These are phyloP conservation scores for Talaromyces nanjingensis DNA, from an alignment of 495 filamentous ascomycete genomes.

Conservation along the genomic window DNA sequence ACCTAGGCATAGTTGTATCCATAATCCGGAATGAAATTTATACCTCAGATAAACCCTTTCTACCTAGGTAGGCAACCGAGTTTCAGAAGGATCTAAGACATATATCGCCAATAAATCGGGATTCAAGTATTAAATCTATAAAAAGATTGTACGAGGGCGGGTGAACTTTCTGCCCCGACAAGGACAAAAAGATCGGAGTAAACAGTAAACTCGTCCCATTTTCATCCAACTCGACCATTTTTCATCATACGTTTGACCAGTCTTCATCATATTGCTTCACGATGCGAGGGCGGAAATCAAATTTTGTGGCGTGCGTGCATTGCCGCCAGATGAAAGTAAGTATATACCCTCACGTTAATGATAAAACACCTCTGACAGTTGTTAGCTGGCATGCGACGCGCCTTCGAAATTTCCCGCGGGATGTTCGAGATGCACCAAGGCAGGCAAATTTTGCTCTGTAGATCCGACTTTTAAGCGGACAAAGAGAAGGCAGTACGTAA, in stretches of 20 bases:
- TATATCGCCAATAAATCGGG: not conserved
- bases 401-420: slow-evolving; percentile 2
- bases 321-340: slow-evolving; percentile 10
- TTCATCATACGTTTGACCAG: not conserved
- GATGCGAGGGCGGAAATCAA: slow-evolving; percentile 2
- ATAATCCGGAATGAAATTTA: too few species aligned
- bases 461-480: slow-evolving; percentile 2
- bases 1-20: too few species aligned
- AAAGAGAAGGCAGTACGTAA: slow-evolving; percentile 4
- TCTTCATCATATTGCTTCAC: not conserved
- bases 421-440: slow-evolving; percentile 8
- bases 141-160: not conserved
- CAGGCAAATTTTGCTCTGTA: slow-evolving; percentile 4
- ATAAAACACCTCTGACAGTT: not conserved
- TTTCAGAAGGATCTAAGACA: not conserved
- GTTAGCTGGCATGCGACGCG: slow-evolving; percentile 7
- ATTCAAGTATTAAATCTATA: not conserved
- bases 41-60: too few species aligned
- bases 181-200: not conserved
- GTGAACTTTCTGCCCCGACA: not conserved
- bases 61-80: not conserved
- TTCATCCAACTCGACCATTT: not conserved
- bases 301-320: slow-evolving; percentile 7
- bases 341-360: not conserved
- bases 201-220: not conserved